These are phyloP conservation scores for Mucor velutinosus DNA, from an alignment of 371 early-diverging fungal genomes.

Conservation along the genomic window DNA sequence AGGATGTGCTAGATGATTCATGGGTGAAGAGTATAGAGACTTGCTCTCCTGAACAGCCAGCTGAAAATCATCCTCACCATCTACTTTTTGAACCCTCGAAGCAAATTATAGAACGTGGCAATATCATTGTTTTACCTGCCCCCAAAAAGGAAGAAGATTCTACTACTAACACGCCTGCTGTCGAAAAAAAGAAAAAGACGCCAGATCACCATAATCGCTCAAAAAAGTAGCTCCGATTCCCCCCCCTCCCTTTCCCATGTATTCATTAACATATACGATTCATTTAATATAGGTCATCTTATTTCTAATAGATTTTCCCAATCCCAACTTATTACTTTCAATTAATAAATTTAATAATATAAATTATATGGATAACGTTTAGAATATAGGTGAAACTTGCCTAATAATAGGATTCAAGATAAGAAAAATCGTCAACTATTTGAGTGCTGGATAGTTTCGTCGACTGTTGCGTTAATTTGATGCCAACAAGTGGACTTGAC, in stretches of 20 bases:
- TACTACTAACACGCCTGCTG: neutral
- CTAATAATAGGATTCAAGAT: too few relatives aligned
- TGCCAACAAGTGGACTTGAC: too few relatives aligned
- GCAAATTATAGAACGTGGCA: slow-evolving; percentile 26
- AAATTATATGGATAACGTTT: too few relatives aligned
- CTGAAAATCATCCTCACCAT: slow-evolving; percentile 56
- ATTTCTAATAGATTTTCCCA: too few relatives aligned
- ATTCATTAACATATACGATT: neutral
- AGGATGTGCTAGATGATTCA: slow-evolving; percentile 46
- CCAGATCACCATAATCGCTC: neutral
- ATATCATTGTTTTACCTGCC: slow-evolving; percentile 26
- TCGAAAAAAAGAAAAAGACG: slow-evolving; percentile 9
- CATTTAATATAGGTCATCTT: neutral
- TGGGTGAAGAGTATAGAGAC: slow-evolving; percentile 56
- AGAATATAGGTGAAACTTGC: too few relatives aligned
- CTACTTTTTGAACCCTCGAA: slow-evolving; percentile 34
- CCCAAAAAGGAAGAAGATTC: neutral
- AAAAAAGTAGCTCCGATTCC: neutral
- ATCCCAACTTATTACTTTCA: too few relatives aligned
- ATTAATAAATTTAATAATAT: too few relatives aligned
- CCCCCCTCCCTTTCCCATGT: neutral
- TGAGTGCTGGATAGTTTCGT: too few relatives aligned
- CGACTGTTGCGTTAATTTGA: too few relatives aligned
- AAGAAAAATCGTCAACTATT: too few relatives aligned
- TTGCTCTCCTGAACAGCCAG: slow-evolving; percentile 33